Conservation (phyloP, 345 rosid species). For the Boechera stricta region DNA sequence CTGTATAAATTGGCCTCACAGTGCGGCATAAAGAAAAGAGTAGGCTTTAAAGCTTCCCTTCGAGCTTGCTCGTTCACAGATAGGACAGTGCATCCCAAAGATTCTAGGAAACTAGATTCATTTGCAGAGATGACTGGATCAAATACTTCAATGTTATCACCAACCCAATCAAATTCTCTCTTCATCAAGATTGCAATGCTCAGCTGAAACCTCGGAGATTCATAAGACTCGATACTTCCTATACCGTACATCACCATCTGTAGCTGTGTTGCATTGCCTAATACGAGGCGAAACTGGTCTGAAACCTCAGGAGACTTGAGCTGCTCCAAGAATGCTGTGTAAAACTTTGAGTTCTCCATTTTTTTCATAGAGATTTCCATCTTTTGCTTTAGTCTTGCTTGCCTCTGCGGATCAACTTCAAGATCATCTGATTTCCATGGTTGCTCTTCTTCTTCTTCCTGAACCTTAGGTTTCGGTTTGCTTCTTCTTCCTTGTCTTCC, state of each 20-base stretch:
- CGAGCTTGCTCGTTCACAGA: constrained; percentile 80
- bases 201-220: constrained; percentile 76
- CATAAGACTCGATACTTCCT: constrained; percentile 85
- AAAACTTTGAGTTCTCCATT: constrained; percentile 66
- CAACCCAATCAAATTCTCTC: constrained; percentile 73
- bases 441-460: constrained; percentile 46
- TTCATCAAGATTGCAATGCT: constrained; percentile 78
- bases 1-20: constrained; percentile 79
- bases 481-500: constrained; percentile 56
- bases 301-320: constrained; percentile 57
- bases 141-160: constrained; percentile 71
- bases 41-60: constrained; percentile 65
- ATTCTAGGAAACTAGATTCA: constrained; percentile 65
- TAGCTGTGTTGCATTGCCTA: constrained; percentile 61
- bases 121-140: constrained; percentile 81
- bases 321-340: constrained; percentile 59
- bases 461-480: constrained; percentile 28
- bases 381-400: constrained; percentile 61
- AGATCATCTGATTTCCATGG: constrained; percentile 65
- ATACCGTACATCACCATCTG: constrained; percentile 82
- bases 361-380: constrained; percentile 54
- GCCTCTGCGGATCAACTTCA: constrained; percentile 52
- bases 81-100: constrained; percentile 72
- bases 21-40: constrained; percentile 88
- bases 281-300: constrained; percentile 51